These are phyloP conservation scores for Gossypium davidsonii DNA, from an alignment of 441 rosid genomes.

Conservation along the genomic window DNA sequence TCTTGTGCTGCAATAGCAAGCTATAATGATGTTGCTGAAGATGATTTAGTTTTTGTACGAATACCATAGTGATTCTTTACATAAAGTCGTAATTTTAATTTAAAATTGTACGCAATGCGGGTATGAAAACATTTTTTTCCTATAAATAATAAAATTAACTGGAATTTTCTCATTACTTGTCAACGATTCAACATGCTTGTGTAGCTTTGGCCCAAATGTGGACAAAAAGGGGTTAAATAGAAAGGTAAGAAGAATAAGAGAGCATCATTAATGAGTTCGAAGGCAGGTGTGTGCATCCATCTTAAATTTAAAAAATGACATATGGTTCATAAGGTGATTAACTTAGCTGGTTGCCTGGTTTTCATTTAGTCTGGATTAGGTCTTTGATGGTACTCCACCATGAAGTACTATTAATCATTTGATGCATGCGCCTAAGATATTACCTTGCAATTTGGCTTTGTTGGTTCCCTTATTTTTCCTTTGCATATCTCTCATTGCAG, in stretches of 20 bases:
- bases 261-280: neutral
- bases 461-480: conserved; percentile 4
- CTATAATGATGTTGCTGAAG: neutral
- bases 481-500: conserved; percentile 30
- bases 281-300: neutral
- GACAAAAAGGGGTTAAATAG: neutral
- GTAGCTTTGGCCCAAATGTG: neutral
- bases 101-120: neutral
- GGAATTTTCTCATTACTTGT: conserved; percentile 1
- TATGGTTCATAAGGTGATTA: neutral
- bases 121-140: neutral
- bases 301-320: neutral
- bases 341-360: neutral
- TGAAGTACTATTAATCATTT: neutral
- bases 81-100: neutral
- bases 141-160: neutral
- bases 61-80: neutral
- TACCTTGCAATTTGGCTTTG: neutral
- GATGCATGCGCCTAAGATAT: neutral
- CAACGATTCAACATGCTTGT: neutral
- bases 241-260: neutral
- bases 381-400: neutral
- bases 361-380: neutral
- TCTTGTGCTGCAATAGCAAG: neutral
- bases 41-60: conserved; percentile 2